These are phyloP conservation scores for Globisporangium iwayamae DNA, from an alignment of 352 stramenopile species.

Conservation along the genomic window DNA sequence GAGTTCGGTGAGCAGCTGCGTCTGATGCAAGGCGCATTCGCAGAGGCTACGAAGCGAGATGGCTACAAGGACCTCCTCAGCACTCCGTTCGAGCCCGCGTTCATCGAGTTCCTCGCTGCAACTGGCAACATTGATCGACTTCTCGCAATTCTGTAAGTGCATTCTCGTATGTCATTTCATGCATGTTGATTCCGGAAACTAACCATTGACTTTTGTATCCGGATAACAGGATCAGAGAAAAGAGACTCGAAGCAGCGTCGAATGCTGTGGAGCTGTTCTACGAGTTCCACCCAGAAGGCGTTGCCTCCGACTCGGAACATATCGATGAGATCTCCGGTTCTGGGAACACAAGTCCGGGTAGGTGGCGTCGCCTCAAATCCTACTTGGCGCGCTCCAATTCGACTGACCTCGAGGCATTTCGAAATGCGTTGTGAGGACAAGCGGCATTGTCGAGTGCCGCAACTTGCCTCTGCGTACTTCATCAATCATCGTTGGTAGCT, in stretches of 20 bases:
- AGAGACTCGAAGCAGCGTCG: constrained; percentile 33
- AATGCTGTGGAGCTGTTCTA: constrained; percentile 35
- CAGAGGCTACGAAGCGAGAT: constrained; percentile 28
- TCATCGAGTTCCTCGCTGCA: constrained; percentile 47
- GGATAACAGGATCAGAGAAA: constrained; percentile 29
- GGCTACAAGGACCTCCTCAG: constrained; percentile 23
- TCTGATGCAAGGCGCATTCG: constrained; percentile 39
- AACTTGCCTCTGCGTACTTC: no score
- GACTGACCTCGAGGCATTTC: constrained; percentile 4
- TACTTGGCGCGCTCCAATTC: constrained; percentile 4
- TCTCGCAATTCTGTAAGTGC: constrained; percentile 20
- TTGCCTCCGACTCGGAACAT: not conserved
- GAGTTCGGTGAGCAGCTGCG: constrained; percentile 32
- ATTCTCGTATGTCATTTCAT: no score
- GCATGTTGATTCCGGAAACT: no score
- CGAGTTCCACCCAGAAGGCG: constrained; percentile 26
- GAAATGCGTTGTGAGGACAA: constrained; percentile 3
- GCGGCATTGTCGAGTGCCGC: no score
- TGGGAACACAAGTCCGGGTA: not conserved
- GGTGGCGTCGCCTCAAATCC: not conserved
- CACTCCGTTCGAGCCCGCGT: constrained; percentile 39
- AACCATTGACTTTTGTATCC: not conserved
- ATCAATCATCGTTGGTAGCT: no score
- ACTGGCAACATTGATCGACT: constrained; percentile 22
- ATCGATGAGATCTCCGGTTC: not conserved